Evolutionary conservation across 306 rosid species (phyloP), one percentile per base, ranked within the genome.

Genomic region (Adenanthera pavonina): DNA sequence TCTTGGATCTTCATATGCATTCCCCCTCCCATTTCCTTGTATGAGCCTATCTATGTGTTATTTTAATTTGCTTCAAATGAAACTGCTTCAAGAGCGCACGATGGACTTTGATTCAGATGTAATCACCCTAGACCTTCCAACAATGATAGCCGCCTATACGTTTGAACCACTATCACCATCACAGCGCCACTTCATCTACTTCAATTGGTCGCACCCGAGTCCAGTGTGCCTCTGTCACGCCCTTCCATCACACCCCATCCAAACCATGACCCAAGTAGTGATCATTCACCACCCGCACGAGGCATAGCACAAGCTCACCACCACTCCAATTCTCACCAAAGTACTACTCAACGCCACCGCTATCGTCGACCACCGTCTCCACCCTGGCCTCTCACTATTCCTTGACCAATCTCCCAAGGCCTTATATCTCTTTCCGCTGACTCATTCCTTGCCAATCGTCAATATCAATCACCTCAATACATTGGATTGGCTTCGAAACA

Each of bases 201-300:
- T 84, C 46, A 74, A 82, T 56, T 95, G 98, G 85, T 30, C 25
- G n/a, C 88, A 95, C 2, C 97, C 97, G 1, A 62, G 17, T 69
- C 86, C 89, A 3, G 98, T 95, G 7, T 95, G 98, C 84, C 94
- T 95, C 84, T 95, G 97, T 86, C 84, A 84, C 36, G 87, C 80
- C 15, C 90, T 95, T n/a, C 99, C 97, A 10, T n/a, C 74, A 9
- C 78, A 61, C 41, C 97, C 97, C n/a, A 93, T 93, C 53, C 72
- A 73, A 46, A 92, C 92, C 49, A 40, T 47, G 36, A 90, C 95
- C 76, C 88, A 72, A 33, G 40, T 92, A 74, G 54, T 91, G 60
- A 91, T 93, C 80, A 85, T 95, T 78, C 97, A 91, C 53, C 99
- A 95, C 76, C 99, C 99, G 0, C 97, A 95, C 86, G 99, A 95